phyloP scores from a whole-genome alignment of 192 early-diverging fungal species.

The Mortierella antarctica region DNA sequence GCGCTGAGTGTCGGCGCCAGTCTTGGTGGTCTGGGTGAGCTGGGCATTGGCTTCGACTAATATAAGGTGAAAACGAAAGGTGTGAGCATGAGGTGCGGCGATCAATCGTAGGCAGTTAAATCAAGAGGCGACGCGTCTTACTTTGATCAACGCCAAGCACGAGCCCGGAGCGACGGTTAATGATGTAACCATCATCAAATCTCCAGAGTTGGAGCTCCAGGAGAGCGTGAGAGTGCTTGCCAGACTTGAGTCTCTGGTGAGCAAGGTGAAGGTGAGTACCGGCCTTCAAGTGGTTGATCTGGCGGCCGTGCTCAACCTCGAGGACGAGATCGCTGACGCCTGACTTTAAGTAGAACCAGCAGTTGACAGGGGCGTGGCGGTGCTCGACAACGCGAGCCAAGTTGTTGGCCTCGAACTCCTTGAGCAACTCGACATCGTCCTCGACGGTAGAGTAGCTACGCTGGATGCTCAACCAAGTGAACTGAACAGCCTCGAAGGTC shows the following conservation, averaged over 20 bases:
- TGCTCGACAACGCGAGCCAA: slow-evolving; percentile 37
- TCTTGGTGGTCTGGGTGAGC: slow-evolving; percentile 22
- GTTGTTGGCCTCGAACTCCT: slow-evolving; percentile 39
- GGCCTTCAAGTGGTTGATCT: slow-evolving; percentile 32
- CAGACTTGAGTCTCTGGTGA: slow-evolving; percentile 48
- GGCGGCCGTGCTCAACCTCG: slow-evolving; percentile 29
- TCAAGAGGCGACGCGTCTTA: neutral
- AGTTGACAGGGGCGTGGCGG: slow-evolving; percentile 11
- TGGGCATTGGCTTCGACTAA: slow-evolving; percentile 34
- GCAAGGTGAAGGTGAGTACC: slow-evolving; percentile 26
- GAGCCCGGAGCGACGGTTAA: slow-evolving; percentile 48
- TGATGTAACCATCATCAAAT: slow-evolving; percentile 38
- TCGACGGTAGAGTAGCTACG: slow-evolving; percentile 7
- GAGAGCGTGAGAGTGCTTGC: slow-evolving; percentile 48
- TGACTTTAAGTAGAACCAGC: slow-evolving; percentile 53
- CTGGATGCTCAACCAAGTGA: slow-evolving; percentile 33
- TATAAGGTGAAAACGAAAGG: neutral
- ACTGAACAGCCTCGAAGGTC: slow-evolving; percentile 44
- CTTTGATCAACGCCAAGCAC: slow-evolving; percentile 31
- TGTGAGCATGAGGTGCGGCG: neutral
- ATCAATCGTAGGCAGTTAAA: neutral
- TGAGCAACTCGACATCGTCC: slow-evolving; percentile 30
- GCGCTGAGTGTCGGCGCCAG: slow-evolving; percentile 31
- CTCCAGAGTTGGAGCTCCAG: slow-evolving; percentile 54
- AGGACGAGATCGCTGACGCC: slow-evolving; percentile 43